These are phyloP conservation scores for Tetrastigma voinierianum DNA, from an alignment of 164 flowering plant species.

Conservation along the genomic window DNA sequence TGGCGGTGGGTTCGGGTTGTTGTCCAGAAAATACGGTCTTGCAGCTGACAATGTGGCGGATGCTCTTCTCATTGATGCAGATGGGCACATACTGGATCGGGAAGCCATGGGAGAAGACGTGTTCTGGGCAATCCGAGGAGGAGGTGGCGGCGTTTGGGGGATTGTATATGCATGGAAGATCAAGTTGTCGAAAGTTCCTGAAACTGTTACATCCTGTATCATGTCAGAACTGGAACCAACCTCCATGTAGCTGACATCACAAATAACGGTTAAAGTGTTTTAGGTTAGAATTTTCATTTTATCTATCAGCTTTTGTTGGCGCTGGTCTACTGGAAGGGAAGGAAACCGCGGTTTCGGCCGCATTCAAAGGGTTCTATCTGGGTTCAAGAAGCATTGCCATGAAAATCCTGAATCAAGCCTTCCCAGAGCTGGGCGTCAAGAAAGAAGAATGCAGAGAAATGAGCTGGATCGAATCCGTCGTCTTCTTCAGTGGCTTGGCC, in stretches of 20 bases:
- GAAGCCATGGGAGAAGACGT: slow-evolving; percentile 54
- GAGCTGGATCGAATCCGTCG: slow-evolving; percentile 60
- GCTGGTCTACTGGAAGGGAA: slow-evolving; percentile 25
- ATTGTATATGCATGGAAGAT: slow-evolving; percentile 53
- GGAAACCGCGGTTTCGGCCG: slow-evolving; percentile 28
- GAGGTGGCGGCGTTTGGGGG: slow-evolving; percentile 56
- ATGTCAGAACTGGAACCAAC: slow-evolving; percentile 34
- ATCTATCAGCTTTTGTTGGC: slow-evolving; percentile 38
- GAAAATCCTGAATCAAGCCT: slow-evolving; percentile 17
- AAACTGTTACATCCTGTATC: slow-evolving; percentile 30
- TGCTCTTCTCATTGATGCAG: slow-evolving; percentile 38
- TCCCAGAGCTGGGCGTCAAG: slow-evolving; percentile 36
- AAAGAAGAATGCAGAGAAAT: slow-evolving; percentile 42
- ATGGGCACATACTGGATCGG: slow-evolving; percentile 31
- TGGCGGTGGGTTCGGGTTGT: slow-evolving; percentile 56
- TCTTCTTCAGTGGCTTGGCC: slow-evolving; percentile 36
- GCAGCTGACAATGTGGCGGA: slow-evolving; percentile 62
- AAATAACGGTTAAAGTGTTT: too few species aligned
- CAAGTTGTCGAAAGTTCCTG: slow-evolving; percentile 32
- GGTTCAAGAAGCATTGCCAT: slow-evolving; percentile 30
- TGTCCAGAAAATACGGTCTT: slow-evolving; percentile 53
- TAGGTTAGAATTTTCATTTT: slow-evolving; percentile 26
- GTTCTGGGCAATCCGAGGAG: slow-evolving; percentile 65
- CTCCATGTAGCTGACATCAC: slow-evolving; percentile 29
- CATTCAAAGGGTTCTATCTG: slow-evolving; percentile 44